Evolutionary conservation across 2,329 filamentous ascomycete species (phyloP).

Genomic region (Hymenoscyphus linearis): DNA sequence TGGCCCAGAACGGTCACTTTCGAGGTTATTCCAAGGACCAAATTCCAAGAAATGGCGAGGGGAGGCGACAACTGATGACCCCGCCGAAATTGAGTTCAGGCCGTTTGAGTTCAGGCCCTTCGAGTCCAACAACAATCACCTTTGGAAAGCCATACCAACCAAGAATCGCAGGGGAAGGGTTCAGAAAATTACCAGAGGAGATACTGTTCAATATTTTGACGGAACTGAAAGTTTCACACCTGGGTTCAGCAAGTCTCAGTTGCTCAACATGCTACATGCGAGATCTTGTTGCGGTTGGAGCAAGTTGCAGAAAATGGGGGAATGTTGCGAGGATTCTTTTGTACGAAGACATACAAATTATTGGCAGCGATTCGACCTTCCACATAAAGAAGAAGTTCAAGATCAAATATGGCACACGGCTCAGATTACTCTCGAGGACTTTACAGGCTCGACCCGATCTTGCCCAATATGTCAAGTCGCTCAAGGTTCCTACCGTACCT

Average conservation of each 20-base stretch:
- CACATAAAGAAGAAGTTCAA: slow-evolving; percentile 55
- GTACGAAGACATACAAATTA: slow-evolving; percentile 54
- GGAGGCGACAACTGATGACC: slow-evolving; percentile 12
- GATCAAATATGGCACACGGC: slow-evolving; percentile 44
- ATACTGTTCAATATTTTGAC: slow-evolving; percentile 52
- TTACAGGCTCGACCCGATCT: slow-evolving; percentile 48
- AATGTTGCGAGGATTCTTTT: slow-evolving; percentile 37
- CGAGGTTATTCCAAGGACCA: slow-evolving; percentile 13
- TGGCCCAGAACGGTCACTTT: slow-evolving; percentile 6
- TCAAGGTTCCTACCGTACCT: slow-evolving; percentile 50
- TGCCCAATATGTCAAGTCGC: slow-evolving; percentile 48
- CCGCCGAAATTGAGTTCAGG: slow-evolving; percentile 15
- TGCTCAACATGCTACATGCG: slow-evolving; percentile 63
- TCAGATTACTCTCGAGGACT: slow-evolving; percentile 53
- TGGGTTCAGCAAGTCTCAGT: slow-evolving; percentile 43
- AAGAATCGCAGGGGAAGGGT: slow-evolving; percentile 43
- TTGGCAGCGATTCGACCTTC: slow-evolving; percentile 48
- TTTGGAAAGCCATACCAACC: slow-evolving; percentile 15
- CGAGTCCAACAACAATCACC: slow-evolving; percentile 5
- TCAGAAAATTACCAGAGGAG: slow-evolving; percentile 52
- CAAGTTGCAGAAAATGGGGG: slow-evolving; percentile 48
- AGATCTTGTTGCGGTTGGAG: slow-evolving; percentile 47
- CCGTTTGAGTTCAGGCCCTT: not conserved
- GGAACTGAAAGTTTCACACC: slow-evolving; percentile 47
- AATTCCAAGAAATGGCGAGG: slow-evolving; percentile 11